Evolutionary conservation across 345 rosid genomes (phyloP).

Genomic region (Litchi chinensis): DNA sequence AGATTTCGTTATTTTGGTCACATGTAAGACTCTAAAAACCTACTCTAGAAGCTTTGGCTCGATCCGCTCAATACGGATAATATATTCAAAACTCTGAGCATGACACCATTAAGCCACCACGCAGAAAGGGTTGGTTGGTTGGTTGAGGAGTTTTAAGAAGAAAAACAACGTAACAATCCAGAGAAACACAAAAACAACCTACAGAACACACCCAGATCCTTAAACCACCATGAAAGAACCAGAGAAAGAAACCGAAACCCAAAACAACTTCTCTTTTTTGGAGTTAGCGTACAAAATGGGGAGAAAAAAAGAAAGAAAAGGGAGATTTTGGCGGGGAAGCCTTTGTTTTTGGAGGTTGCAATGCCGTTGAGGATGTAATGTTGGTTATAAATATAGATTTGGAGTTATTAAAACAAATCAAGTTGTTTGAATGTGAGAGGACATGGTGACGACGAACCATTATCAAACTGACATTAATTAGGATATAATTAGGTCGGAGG

Average conservation of each 20-base stretch:
- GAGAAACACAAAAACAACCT: not conserved
- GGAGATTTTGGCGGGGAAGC: conserved; percentile 23
- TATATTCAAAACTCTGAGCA: not conserved
- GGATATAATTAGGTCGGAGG: not conserved
- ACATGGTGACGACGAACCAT: conserved; percentile 9
- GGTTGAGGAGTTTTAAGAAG: not conserved
- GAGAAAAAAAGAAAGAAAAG: conserved; percentile 14
- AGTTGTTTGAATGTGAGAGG: not conserved
- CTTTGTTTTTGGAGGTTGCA: not conserved
- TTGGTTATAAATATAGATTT: conserved; percentile 4
- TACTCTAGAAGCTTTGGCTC: not conserved
- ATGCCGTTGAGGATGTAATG: not conserved
- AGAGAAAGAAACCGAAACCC: not conserved
- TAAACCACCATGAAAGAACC: conserved; percentile 1
- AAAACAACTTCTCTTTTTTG: conserved; percentile 1
- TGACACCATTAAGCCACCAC: not conserved
- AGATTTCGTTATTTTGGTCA: not conserved
- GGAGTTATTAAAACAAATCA: not conserved
- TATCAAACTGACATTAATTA: not conserved
- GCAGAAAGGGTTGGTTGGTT: not conserved
- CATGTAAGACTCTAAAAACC: not conserved
- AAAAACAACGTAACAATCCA: not conserved
- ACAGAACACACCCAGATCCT: not conserved
- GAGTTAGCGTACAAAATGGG: conserved; percentile 23
- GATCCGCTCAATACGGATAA: not conserved